A percentile compares a stretch with the other conserved stretches of the same genome.
phyloP scores from a whole-genome alignment of 108 stramenopile genomes.

The Aureococcus anophagefferens region DNA sequence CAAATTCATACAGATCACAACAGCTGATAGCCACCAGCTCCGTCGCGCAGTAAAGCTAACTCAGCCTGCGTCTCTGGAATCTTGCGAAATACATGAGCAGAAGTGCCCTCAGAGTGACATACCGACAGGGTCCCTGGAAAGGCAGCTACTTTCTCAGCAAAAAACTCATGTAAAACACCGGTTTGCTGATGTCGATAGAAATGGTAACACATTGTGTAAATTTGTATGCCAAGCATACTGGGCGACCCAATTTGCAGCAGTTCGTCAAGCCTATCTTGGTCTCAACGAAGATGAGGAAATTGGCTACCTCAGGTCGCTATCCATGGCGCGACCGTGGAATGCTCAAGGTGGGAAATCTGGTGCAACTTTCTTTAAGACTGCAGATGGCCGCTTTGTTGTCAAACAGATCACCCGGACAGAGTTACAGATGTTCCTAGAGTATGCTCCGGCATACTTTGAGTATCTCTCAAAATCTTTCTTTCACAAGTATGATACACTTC shows the following conservation, averaged over 20 bases:
- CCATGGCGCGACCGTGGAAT: constrained; percentile 67
- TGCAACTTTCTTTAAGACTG: constrained; percentile 66
- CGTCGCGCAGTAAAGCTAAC: no score
- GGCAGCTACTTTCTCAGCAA: constrained; percentile 63
- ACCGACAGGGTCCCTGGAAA: no score
- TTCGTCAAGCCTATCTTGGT: constrained; percentile 62
- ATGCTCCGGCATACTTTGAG: constrained; percentile 91
- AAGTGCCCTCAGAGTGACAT: no score
- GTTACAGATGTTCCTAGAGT: constrained; percentile 96
- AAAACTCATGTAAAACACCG: constrained; percentile 83
- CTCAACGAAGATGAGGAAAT: neutral
- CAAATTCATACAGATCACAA: no score
- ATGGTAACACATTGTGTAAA: constrained; percentile 74
- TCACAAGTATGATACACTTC: constrained; percentile 76
- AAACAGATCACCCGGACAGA: constrained; percentile 86
- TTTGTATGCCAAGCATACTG: constrained; percentile 87
- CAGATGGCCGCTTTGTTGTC: constrained; percentile 83
- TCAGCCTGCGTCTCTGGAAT: no score
- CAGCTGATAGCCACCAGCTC: no score
- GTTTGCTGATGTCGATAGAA: constrained; percentile 77
- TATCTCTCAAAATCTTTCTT: constrained; percentile 88
- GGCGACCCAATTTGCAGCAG: constrained; percentile 89
- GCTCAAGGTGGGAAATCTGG: constrained; percentile 88
- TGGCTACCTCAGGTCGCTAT: constrained; percentile 67
- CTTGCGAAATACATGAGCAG: no score